Base-by-base conservation (phyloP, 306 rosid species). In the Fragaria vesca region DNA sequence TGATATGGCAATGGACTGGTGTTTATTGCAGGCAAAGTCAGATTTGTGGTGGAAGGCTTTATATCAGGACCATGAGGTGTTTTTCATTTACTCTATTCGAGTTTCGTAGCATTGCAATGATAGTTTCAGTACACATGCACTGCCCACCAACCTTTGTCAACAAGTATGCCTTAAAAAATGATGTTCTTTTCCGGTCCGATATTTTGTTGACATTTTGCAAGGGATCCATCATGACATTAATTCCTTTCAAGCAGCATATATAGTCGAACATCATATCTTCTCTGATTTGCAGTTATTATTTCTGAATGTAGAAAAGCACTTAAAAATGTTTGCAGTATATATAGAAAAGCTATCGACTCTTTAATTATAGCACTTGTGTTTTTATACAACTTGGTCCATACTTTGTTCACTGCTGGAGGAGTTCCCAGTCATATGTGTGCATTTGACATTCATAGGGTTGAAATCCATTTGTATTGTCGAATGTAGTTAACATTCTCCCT, bases 1-100 rank as follows among this genome's bases (percentile, higher is more conserved):
- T 11, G 61, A 30, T 5, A 76, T 89, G 89, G 89, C 91, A 30
- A 43, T 57, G 58, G 83, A 81, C 15, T 92, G 93, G 93, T 38
- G 43, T 71, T 15, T 9, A 48, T 82, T 63, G 26, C 84, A 87
- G 69, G 48, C 43, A 10, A 81, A 50, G 76, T 83, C 84, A 0
- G 86, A 92, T 58, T 69, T 70, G 62, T 79, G 82, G 28, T 79
- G 89, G 87, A 74, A 81, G 13, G 80, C 71, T 50, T 71, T 92
- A 70, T 28, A 45, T 54, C 20, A 86, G 95, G 91, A 87, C 70
- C 77, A 70, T 40, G 21, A 2, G 55, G 61, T 52, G 43, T 18
- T 30, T 15, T 15, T 13, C 2, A 63, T 63, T 32, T 34, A 62
- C 20, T 16, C 43, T 63, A 30, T 62, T 63, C 12, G 20, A 32